A percentile compares a stretch with the other conserved stretches of the same genome.
Evolutionary conservation across 2,329 filamentous ascomycete genomes (phyloP).

Genomic region (Tolypocladium tundrense): DNA sequence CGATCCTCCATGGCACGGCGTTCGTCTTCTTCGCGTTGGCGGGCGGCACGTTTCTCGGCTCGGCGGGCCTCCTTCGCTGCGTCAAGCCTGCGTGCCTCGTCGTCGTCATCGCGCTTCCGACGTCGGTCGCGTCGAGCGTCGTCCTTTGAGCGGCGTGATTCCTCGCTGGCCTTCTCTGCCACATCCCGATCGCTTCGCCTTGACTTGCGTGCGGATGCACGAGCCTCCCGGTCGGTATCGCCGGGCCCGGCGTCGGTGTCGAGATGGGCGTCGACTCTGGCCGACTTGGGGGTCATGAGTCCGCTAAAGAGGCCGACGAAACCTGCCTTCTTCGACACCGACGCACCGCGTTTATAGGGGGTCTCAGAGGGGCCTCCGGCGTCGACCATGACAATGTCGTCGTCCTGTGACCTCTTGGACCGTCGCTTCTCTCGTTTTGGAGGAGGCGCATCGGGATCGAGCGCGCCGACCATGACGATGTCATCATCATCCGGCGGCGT

Average conservation of each 20-base stretch:
- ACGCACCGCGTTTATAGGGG: constrained; percentile 21
- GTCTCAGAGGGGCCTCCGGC: constrained; percentile 19
- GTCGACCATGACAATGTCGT: constrained; percentile 29
- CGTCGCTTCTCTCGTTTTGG: constrained; percentile 23
- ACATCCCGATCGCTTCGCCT: constrained; percentile 42
- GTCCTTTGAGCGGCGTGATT: constrained; percentile 46
- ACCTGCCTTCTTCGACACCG: constrained; percentile 40
- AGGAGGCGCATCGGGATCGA: constrained; percentile 24
- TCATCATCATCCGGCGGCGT: constrained; percentile 35
- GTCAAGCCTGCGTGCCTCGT: constrained; percentile 39
- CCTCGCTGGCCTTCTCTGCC: constrained; percentile 30
- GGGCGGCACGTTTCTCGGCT: constrained; percentile 40
- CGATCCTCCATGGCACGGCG: constrained; percentile 37
- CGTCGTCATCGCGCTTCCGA: constrained; percentile 45
- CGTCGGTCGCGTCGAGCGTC: constrained; percentile 45
- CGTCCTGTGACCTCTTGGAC: constrained; percentile 23
- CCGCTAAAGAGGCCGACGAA: constrained; percentile 54
- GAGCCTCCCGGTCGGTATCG: constrained; percentile 50
- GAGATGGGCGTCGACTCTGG: constrained; percentile 34
- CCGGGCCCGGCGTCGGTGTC: constrained; percentile 38
- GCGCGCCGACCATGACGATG: constrained; percentile 34
- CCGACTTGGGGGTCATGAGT: constrained; percentile 36
- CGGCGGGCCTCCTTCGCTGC: constrained; percentile 52
- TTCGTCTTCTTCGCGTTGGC: constrained; percentile 38
- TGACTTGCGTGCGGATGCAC: constrained; percentile 51